Percentiles rank a stretch among this genome's conserved stretches.
Evolutionary conservation across 768 basidiomycete species (phyloP).

Genomic region (Mycena epipterygia): DNA sequence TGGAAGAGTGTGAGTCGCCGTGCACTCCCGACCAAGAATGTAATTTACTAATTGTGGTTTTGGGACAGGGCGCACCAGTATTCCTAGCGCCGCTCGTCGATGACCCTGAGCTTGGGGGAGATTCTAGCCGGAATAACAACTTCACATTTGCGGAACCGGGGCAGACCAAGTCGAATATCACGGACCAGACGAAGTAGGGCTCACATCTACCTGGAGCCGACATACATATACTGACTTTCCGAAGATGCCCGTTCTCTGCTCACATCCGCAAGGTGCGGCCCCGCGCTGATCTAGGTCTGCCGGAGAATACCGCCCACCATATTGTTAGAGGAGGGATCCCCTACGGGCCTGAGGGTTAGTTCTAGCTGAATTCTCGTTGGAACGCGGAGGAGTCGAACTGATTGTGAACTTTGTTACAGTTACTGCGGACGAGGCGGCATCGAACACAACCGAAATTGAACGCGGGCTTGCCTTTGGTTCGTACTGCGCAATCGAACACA

Average conservation of each 20-base stretch:
- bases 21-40: neutral
- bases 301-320: conserved; percentile 35
- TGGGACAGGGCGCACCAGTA: conserved; percentile 35
- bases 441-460: conserved; percentile 4
- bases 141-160: conserved; percentile 24
- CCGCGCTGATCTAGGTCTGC: conserved; percentile 39
- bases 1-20: conserved; percentile 47
- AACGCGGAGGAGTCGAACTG: neutral
- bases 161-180: neutral
- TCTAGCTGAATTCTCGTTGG: too few relatives aligned
- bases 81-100: conserved; percentile 33
- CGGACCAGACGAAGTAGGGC: conserved; percentile 27
- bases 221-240: neutral
- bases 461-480: conserved; percentile 33
- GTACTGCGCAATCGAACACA: neutral
- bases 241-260: conserved; percentile 26
- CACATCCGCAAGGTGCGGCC: conserved; percentile 41
- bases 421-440: conserved; percentile 1
- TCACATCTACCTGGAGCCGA: neutral
- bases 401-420: neutral
- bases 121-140: conserved; percentile 27
- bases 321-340: conserved; percentile 52
- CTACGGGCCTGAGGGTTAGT: conserved; percentile 44
- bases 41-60: conserved; percentile 33
- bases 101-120: conserved; percentile 24